Evolutionary conservation across 495 filamentous ascomycete species (phyloP), one percentile per base, ranked within the genome.

Genomic region (Aspergillus kassunensis): DNA sequence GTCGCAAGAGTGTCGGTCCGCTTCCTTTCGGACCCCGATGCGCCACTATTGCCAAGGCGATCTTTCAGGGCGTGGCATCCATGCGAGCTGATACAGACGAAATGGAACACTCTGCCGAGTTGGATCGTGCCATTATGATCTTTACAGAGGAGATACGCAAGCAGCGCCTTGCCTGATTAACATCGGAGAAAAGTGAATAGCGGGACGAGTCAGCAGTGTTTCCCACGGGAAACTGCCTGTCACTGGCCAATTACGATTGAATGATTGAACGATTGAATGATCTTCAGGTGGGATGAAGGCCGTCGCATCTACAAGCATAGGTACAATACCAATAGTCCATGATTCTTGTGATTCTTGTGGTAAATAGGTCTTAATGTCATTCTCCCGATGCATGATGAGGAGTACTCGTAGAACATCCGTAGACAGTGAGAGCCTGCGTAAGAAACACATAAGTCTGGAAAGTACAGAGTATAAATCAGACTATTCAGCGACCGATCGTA

Each of bases 81-180:
- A 31, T 73, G n/a, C 47, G 47, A 18, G 36, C 43, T 3, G 49
- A 63, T 12, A 43, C 58, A 1, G 27, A 51, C 0, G 55, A 62
- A 5, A 44, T 53, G 0, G 47, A 57, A 20, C 45, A 72, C 10
- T 46, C 54, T 11, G 25, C 27, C 1, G 62, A 65, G 30, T 31
- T 71, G 25, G 37, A 59, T 9, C 49, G 51, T 13, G 60, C 56
- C 1, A 54, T 70, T 6, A 27, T 51, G 0, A 29, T 65, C 0
- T 54, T 72, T n/a, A 46, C 45, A 2, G 44, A 57, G 21, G 63
- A 70, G 56, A 59, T 74, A 16, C 24, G 53, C 16, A 64, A 62
- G 44, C 57, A 71, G 39, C 69, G 66, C 1, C 24, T 36, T 24
- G 53, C 43, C 13, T 35, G 29, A 46, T 46, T n/a, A 30, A 30